Evolutionary conservation across 129 eudicot genomes (phyloP).

Genomic region (Cynara cardunculus): DNA sequence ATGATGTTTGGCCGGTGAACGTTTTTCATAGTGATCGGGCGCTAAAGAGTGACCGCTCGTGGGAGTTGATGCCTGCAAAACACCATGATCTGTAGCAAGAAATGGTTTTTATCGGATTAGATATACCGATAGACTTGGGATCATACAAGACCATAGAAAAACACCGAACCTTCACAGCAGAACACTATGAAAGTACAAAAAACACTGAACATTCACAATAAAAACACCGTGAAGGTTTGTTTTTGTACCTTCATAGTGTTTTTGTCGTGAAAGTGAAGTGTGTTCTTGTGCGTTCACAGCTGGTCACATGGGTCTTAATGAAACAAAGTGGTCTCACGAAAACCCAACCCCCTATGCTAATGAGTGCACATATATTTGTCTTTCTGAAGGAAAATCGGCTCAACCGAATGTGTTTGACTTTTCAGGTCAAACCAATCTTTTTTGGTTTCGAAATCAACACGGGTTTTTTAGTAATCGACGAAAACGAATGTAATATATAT

Average conservation of each 20-base stretch:
- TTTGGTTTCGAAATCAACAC: background rate
- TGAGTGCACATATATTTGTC: background rate
- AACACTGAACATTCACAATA: too few species aligned
- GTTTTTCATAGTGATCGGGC: constrained; percentile 20
- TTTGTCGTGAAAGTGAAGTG: background rate
- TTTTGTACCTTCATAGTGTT: background rate
- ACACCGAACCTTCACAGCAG: too few species aligned
- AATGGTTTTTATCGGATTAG: background rate
- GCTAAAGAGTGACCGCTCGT: constrained; percentile 31
- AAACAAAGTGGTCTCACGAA: background rate
- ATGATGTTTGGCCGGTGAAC: constrained; percentile 26
- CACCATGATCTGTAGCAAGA: constrained; percentile 27
- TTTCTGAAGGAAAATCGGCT: background rate
- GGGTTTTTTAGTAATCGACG: background rate
- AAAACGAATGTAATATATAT: background rate
- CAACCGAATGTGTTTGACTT: constrained; percentile 15
- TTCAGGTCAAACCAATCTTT: constrained; percentile 17
- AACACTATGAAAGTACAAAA: too few species aligned
- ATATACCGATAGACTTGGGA: background rate
- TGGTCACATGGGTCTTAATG: background rate
- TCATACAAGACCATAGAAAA: background rate
- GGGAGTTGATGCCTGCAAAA: constrained; percentile 24
- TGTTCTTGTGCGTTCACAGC: background rate
- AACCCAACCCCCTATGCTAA: background rate
- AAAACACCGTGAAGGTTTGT: background rate